Evolutionary conservation across 352 stramenopile genomes (phyloP).

Genomic region (Plasmopara viticola): DNA sequence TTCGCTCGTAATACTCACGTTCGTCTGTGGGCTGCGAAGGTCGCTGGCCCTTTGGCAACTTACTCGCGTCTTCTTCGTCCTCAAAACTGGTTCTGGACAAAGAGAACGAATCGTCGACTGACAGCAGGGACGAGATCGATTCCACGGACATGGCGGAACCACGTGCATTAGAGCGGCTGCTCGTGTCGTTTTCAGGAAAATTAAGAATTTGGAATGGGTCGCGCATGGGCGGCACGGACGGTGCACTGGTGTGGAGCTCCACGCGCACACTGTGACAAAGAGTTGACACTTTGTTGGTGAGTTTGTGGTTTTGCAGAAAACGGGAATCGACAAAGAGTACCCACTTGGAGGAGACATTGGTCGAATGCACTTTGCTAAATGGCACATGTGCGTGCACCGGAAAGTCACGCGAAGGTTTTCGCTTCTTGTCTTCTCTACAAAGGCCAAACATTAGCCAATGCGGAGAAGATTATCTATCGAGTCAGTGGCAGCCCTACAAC

Average conservation of each 20-base stretch:
- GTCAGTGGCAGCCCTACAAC: too few relatives aligned
- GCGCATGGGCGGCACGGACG: constrained; percentile 57
- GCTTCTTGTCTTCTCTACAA: constrained; percentile 72
- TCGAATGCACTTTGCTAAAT: constrained; percentile 45
- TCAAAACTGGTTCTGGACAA: constrained; percentile 26
- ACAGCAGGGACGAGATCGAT: constrained; percentile 47
- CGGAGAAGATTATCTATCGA: not conserved
- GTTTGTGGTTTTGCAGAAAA: not conserved
- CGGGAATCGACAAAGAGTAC: not conserved
- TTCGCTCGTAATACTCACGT: constrained; percentile 74
- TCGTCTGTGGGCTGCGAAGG: constrained; percentile 64
- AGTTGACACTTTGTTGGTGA: constrained; percentile 1
- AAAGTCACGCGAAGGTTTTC: constrained; percentile 77
- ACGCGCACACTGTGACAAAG: constrained; percentile 34
- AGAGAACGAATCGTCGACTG: constrained; percentile 55
- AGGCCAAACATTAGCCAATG: constrained; percentile 5
- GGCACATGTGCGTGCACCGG: constrained; percentile 64
- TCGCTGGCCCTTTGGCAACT: constrained; percentile 66
- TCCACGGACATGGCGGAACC: constrained; percentile 62
- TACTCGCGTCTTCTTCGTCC: constrained; percentile 29
- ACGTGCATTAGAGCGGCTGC: constrained; percentile 24
- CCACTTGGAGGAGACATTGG: constrained; percentile 31
- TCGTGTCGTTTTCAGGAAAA: constrained; percentile 26
- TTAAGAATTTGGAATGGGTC: constrained; percentile 79
- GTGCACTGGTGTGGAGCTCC: constrained; percentile 40